phyloP scores from a whole-genome alignment of 2,329 filamentous ascomycete genomes.

The Trichoderma lentiforme region DNA sequence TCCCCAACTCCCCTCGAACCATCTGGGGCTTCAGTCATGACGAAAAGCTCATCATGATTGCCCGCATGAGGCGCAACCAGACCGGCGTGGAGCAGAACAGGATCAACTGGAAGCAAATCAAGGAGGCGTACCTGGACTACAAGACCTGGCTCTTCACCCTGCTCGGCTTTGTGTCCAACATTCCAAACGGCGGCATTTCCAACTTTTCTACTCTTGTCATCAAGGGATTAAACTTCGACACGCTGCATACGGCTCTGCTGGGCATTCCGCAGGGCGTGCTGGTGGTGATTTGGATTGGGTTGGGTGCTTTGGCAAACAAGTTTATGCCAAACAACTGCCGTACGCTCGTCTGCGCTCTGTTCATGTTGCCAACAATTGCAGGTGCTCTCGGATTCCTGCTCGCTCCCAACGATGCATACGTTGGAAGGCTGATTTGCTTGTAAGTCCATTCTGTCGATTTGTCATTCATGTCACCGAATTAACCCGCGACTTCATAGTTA shows the following conservation, averaged over 20 bases:
- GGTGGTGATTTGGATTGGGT: slow-evolving; percentile 40
- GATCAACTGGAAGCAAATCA: slow-evolving; percentile 53
- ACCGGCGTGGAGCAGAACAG: slow-evolving; percentile 57
- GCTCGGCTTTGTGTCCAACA: slow-evolving; percentile 51
- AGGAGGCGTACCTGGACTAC: slow-evolving; percentile 54
- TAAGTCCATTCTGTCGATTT: slow-evolving; percentile 23
- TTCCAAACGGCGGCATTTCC: slow-evolving; percentile 57
- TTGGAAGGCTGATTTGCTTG: slow-evolving; percentile 56
- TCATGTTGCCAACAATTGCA: slow-evolving; percentile 57
- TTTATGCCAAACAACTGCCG: slow-evolving; percentile 45
- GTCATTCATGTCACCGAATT: background rate
- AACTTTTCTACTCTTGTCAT: slow-evolving; percentile 62
- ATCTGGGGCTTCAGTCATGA: slow-evolving; percentile 48
- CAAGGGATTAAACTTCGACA: slow-evolving; percentile 52
- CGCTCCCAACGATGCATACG: slow-evolving; percentile 46
- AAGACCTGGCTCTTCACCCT: slow-evolving; percentile 58
- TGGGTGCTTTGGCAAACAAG: slow-evolving; percentile 37
- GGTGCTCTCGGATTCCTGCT: slow-evolving; percentile 57
- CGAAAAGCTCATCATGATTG: slow-evolving; percentile 54
- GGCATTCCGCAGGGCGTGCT: slow-evolving; percentile 38
- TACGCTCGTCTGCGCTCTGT: slow-evolving; percentile 52
- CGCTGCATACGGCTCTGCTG: slow-evolving; percentile 36
- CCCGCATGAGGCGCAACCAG: slow-evolving; percentile 54
- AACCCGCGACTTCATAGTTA: slow-evolving; percentile 24
- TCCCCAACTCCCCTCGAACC: slow-evolving; percentile 57